Evolutionary conservation across 2,329 filamentous ascomycete genomes (phyloP).

Genomic region (Tolypocladium endophyticum): DNA sequence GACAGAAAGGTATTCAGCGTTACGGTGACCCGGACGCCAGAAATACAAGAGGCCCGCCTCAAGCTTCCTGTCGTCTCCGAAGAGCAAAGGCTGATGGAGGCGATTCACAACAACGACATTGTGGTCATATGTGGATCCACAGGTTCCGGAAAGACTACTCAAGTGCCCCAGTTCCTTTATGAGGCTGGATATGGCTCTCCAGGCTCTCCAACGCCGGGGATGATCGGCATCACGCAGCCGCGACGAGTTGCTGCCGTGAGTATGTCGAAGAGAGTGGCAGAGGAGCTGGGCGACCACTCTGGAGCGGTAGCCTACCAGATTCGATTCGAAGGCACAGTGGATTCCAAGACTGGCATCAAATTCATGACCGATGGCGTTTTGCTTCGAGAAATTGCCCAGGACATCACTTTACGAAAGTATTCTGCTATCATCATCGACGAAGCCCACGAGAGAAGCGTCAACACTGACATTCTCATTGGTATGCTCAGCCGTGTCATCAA

Average conservation of each 20-base stretch:
- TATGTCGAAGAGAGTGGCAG: constrained; percentile 84
- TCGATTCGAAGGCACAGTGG: constrained; percentile 79
- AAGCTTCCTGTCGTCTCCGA: constrained; percentile 85
- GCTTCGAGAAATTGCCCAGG: constrained; percentile 79
- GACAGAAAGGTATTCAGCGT: constrained; percentile 69
- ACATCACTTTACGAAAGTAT: constrained; percentile 81
- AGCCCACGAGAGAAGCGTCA: constrained; percentile 92
- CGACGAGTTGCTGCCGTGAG: constrained; percentile 91
- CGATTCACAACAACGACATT: constrained; percentile 81
- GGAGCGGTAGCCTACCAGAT: constrained; percentile 84
- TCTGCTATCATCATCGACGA: constrained; percentile 93
- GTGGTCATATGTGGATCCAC: constrained; percentile 92
- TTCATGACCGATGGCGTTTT: constrained; percentile 99
- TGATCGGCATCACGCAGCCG: constrained; percentile 93
- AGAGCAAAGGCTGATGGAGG: constrained; percentile 97
- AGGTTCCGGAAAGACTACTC: constrained; percentile 94
- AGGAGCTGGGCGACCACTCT: constrained; percentile 73
- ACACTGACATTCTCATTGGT: constrained; percentile 95
- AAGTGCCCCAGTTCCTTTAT: constrained; percentile 91
- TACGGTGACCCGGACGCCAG: constrained; percentile 54
- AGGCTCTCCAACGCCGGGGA: constrained; percentile 69
- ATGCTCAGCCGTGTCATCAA: constrained; percentile 92
- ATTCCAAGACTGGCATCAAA: constrained; percentile 77
- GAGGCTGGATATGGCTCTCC: constrained; percentile 84
- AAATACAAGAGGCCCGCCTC: constrained; percentile 68